Base-by-base conservation (phyloP, 805 yeast species). In the Lipomyces starkeyi region DNA sequence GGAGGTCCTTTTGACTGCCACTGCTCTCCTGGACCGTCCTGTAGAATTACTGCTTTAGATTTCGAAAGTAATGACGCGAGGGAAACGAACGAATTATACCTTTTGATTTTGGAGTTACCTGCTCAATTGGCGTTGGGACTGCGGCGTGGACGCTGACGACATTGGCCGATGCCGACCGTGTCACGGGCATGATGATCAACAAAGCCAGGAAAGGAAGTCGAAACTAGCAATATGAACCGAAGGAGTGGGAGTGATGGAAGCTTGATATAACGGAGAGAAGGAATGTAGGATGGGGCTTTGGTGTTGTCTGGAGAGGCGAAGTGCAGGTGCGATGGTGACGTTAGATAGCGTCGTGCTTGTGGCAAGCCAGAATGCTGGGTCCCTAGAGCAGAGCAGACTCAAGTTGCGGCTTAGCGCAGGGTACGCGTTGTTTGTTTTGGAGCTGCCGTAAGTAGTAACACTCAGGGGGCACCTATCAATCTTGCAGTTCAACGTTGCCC, bases 81-180 rank as follows among this genome's bases (percentile, higher is more conserved):
- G 27, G 9, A 32, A 1, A 22, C 25, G 2, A 17, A 9, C 25
- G 17, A 25, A n/a, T 8, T 25, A 17, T 25, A 53, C 56, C 56
- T 13, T 9, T 14, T 6, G 59, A 56, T 22, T 40, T 20, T 61
- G 32, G 37, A 35, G 58, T 63, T 37, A 54, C 17, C 32, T n/a
- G 43, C 37, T 59, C 43, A 34, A 40, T 49, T 25, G 62, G 54
- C 56, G 43, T 27, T 9, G n/a, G 5, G n/a, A 2, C 56, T 13
- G 55, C 47, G 34, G 32, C n/a, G 43, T 20, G 22, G 3, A 7
- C 8, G 47, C 17, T 17, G 17, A 9, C 2, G 14, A 29, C 22
- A 17, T 34, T 57, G 59, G 58, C 58, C 27, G 64, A 40, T 13
- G 64, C 64, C 32, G 64, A 55, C 32, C 67, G 52, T 9, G 67